phyloP scores from a whole-genome alignment of 257 asterid species.

The Penstemon barbatus region DNA sequence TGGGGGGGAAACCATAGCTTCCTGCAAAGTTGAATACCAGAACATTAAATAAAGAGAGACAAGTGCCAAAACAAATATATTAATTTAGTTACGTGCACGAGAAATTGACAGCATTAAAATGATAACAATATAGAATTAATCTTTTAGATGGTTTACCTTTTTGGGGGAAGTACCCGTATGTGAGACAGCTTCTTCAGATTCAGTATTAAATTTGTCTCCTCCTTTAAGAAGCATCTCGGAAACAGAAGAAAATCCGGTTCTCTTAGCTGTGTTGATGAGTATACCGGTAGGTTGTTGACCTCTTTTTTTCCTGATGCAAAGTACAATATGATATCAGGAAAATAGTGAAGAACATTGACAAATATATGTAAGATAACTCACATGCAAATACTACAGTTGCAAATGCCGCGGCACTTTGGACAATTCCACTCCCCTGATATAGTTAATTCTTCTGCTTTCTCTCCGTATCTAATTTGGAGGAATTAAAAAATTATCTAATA shows the following conservation, averaged over 20 bases:
- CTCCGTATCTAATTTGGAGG: slow-evolving; percentile 60
- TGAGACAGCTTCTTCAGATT: slow-evolving; percentile 10
- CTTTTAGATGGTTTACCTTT: slow-evolving; percentile 34
- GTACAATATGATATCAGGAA: slow-evolving; percentile 16
- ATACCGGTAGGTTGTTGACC: slow-evolving; percentile 82
- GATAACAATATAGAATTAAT: slow-evolving; percentile 24
- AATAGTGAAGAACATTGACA: not conserved
- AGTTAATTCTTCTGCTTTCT: slow-evolving; percentile 68
- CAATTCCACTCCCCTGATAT: slow-evolving; percentile 65
- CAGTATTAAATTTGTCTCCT: not conserved
- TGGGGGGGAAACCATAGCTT: slow-evolving; percentile 32
- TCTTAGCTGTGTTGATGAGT: slow-evolving; percentile 62
- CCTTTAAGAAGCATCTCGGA: slow-evolving; percentile 53
- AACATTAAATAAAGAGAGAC: slow-evolving; percentile 28
- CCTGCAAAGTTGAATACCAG: slow-evolving; percentile 44
- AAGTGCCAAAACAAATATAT: slow-evolving; percentile 8
- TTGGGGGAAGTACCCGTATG: slow-evolving; percentile 28
- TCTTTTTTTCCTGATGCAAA: slow-evolving; percentile 46
- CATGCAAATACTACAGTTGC: slow-evolving; percentile 72
- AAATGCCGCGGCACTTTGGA: slow-evolving; percentile 54
- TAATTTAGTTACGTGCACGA: not conserved
- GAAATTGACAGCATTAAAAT: not conserved
- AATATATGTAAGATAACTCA: slow-evolving; percentile 30
- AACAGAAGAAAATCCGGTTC: slow-evolving; percentile 73
- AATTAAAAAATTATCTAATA: not conserved